Conservation (phyloP, 192 early-diverging fungal species). For the Entomortierella chlamydospora region DNA sequence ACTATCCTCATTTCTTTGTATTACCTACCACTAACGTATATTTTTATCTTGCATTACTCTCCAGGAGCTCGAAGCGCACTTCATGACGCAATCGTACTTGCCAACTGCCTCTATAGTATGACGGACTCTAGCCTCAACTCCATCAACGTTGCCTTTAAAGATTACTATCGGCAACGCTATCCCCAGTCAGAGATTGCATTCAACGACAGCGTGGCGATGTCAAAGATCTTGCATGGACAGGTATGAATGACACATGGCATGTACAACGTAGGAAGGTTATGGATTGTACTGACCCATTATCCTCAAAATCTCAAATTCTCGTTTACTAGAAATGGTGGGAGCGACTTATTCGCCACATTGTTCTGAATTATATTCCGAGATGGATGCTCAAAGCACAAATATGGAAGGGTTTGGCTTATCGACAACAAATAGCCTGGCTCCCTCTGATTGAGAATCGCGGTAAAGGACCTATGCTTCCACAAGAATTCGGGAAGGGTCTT, state of each 20-base stretch:
- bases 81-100: constrained; percentile 18
- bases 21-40: too few relatives aligned
- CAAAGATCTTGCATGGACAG: background rate
- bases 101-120: constrained; percentile 21
- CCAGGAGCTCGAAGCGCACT: constrained; percentile 23
- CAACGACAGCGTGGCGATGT: background rate
- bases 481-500: too few relatives aligned
- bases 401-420: background rate
- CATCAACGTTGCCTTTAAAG: constrained; percentile 12
- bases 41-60: too few relatives aligned
- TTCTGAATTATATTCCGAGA: background rate
- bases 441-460: background rate
- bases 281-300: too few relatives aligned
- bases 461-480: background rate
- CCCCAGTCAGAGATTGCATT: background rate
- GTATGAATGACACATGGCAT: background rate
- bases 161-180: constrained; percentile 11
- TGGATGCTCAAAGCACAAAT: background rate
- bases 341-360: background rate
- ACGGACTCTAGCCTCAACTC: background rate
- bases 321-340: background rate
- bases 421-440: background rate
- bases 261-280: too few relatives aligned
- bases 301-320: background rate
- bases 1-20: too few relatives aligned